Conservation (phyloP, 2,329 filamentous ascomycete species). For the Coniochaeta sp. region DNA sequence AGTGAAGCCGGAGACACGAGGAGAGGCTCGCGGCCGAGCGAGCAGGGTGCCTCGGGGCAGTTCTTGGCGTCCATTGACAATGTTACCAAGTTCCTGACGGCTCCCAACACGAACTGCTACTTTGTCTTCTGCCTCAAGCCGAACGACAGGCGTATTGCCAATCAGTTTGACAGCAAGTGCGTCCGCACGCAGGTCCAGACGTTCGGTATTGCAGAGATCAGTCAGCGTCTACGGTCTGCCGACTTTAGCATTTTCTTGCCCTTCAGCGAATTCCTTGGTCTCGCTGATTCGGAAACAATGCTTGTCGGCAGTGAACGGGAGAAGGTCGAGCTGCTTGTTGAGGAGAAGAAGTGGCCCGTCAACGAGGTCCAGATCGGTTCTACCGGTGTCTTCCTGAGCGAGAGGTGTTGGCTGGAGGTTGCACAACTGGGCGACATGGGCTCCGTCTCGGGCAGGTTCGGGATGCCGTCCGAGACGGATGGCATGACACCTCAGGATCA, state of each 20-base stretch:
- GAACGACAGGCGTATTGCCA: constrained; percentile 93
- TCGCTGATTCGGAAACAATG: constrained; percentile 75
- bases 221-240: constrained; percentile 81
- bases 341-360: constrained; percentile 84
- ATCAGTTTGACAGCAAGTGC: constrained; percentile 98
- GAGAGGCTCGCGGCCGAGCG: constrained; percentile 36
- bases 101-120: constrained; percentile 82
- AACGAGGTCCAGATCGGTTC: constrained; percentile 89
- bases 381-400: constrained; percentile 92
- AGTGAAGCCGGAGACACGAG: constrained; percentile 40
- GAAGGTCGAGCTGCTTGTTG: constrained; percentile 83
- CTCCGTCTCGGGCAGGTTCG: constrained; percentile 46
- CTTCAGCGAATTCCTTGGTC: constrained; percentile 88
- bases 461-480: constrained; percentile 52
- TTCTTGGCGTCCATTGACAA: constrained; percentile 86
- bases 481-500: constrained; percentile 51
- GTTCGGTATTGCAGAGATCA: constrained; percentile 94
- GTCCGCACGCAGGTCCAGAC: constrained; percentile 92
- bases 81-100: constrained; percentile 78
- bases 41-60: constrained; percentile 87
- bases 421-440: constrained; percentile 63
- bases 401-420: constrained; percentile 91
- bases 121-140: constrained; percentile 97
- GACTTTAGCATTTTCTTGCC: constrained; percentile 96
- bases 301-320: constrained; percentile 89